Evolutionary conservation across 768 basidiomycete genomes (phyloP).

Genomic region (Chalciporus chontae): DNA sequence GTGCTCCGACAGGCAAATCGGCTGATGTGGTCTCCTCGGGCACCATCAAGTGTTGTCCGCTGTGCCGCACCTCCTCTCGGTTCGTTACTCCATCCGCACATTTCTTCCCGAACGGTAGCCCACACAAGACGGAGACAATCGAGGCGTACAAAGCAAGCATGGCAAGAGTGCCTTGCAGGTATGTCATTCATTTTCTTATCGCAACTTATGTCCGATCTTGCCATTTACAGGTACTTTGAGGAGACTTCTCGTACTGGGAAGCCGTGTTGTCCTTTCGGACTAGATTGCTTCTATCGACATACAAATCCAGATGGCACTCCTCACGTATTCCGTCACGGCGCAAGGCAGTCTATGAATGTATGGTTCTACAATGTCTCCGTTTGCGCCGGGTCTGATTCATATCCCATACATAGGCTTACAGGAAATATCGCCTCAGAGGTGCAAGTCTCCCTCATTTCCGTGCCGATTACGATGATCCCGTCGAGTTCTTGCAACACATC

Average conservation of each 20-base stretch:
- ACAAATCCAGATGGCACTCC: constrained; percentile 61
- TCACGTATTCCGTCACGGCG: constrained; percentile 52
- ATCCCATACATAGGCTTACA: constrained; percentile 24
- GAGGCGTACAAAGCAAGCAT: constrained; percentile 70
- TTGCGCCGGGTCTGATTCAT: constrained; percentile 11
- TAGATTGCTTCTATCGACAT: constrained; percentile 81
- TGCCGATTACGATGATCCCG: constrained; percentile 28
- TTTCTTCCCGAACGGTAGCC: constrained; percentile 54
- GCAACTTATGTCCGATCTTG: not conserved
- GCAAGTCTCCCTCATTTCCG: constrained; percentile 25
- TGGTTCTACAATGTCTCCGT: constrained; percentile 29
- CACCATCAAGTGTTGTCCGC: constrained; percentile 73
- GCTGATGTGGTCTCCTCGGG: constrained; percentile 50
- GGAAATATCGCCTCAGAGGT: constrained; percentile 20
- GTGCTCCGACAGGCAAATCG: constrained; percentile 53
- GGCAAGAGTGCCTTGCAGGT: constrained; percentile 68
- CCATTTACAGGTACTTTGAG: constrained; percentile 53
- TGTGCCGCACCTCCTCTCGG: constrained; percentile 64
- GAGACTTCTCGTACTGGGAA: constrained; percentile 40
- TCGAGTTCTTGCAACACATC: constrained; percentile 48
- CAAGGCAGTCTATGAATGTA: constrained; percentile 52
- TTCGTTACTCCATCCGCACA: constrained; percentile 74
- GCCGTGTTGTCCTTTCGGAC: constrained; percentile 74
- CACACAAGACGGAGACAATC: constrained; percentile 48
- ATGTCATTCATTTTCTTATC: constrained; percentile 17